Evolutionary conservation across 257 asterid genomes (phyloP).

Genomic region (Solanum bulbocastanum): DNA sequence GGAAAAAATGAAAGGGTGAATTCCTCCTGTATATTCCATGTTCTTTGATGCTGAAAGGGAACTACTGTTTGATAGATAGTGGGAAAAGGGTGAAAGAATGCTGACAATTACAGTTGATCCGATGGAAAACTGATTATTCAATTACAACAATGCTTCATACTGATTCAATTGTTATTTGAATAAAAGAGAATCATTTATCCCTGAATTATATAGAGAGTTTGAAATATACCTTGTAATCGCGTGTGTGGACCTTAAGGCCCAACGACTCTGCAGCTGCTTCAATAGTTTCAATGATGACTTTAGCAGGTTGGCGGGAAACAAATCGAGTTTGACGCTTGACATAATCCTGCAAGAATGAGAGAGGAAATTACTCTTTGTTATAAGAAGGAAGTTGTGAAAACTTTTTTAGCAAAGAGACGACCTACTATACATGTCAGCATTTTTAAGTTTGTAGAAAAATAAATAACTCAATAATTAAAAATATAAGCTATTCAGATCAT

Average conservation of each 20-base stretch:
- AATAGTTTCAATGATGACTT: slow-evolving; percentile 50
- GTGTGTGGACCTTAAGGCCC: slow-evolving; percentile 77
- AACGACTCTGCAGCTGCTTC: slow-evolving; percentile 73
- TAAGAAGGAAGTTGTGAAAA: not conserved
- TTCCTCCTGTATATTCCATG: not conserved
- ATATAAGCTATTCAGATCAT: not conserved
- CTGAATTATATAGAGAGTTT: not conserved
- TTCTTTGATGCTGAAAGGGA: not conserved
- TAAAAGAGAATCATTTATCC: not conserved
- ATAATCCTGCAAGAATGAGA: slow-evolving; percentile 43
- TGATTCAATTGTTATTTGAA: not conserved
- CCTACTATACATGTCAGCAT: not conserved
- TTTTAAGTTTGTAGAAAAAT: not conserved
- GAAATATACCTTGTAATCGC: slow-evolving; percentile 61
- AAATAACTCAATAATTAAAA: not conserved
- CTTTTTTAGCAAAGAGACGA: not conserved
- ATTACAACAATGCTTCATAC: not conserved
- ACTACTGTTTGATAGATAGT: not conserved
- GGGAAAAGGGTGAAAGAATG: not conserved
- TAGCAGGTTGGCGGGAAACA: slow-evolving; percentile 84
- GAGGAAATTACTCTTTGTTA: not conserved
- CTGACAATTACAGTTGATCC: not conserved
- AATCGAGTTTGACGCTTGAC: slow-evolving; percentile 91
- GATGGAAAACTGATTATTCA: not conserved
- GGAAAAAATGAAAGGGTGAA: not conserved